Percentiles rank a stretch among this genome's conserved stretches.
phyloP scores from a whole-genome alignment of 1,284 basidiomycete species.

The Athelia psychrophila region DNA sequence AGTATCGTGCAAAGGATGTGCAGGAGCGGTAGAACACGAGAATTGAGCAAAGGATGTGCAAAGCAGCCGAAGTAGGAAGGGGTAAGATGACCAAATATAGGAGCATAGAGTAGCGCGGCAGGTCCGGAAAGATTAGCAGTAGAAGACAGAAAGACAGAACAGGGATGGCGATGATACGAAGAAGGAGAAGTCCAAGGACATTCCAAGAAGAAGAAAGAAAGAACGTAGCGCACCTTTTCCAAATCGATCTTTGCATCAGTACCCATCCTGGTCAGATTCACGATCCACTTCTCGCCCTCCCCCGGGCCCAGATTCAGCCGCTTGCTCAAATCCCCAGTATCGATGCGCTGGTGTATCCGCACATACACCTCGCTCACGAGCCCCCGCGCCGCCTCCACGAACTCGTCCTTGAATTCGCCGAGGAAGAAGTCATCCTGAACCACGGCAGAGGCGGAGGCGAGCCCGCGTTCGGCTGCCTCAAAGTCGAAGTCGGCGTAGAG shows the following conservation, averaged over 20 bases:
- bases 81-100: too few relatives aligned
- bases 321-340: conserved; percentile 92
- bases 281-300: conserved; percentile 99
- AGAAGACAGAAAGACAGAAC: conserved; percentile 3
- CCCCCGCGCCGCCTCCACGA: conserved; percentile 94
- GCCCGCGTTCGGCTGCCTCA: conserved; percentile 82
- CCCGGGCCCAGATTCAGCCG: conserved; percentile 89
- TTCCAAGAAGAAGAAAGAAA: not conserved
- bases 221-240: conserved; percentile 66
- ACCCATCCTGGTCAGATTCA: conserved; percentile 94
- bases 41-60: too few relatives aligned
- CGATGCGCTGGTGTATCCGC: conserved; percentile 94
- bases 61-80: too few relatives aligned
- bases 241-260: conserved; percentile 97
- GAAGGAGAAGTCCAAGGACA: too few relatives aligned
- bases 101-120: too few relatives aligned
- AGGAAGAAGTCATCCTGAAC: conserved; percentile 95
- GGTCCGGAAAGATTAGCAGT: conserved; percentile 8
- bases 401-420: conserved; percentile 85
- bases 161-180: too few relatives aligned
- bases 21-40: too few relatives aligned
- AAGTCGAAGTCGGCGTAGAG: conserved; percentile 94
- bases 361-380: conserved; percentile 97
- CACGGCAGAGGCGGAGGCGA: conserved; percentile 80
- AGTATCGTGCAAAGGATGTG: too few relatives aligned